Evolutionary conservation across 108 stramenopile species (phyloP).

Genomic region (Skeletonema costatum): DNA sequence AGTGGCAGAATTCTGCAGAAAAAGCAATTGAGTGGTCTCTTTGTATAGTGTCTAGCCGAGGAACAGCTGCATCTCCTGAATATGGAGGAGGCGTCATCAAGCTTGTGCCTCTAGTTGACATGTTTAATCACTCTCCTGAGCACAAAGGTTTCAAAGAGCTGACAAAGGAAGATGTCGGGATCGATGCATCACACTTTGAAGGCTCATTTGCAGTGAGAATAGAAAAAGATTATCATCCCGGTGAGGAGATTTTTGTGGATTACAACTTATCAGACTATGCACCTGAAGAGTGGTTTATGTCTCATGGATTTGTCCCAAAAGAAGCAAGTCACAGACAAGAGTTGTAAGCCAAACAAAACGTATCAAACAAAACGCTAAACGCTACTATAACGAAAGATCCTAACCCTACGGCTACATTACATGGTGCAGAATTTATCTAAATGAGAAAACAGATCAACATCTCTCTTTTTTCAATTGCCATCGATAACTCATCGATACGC

Average conservation of each 20-base stretch:
- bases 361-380: too few species aligned
- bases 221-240: background rate
- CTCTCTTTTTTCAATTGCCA: slow-evolving; percentile 16
- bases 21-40: slow-evolving; percentile 5
- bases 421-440: background rate
- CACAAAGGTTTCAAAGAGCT: background rate
- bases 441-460: background rate
- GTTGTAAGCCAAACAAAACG: background rate
- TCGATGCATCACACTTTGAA: background rate
- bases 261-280: slow-evolving; percentile 4
- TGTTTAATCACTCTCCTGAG: background rate
- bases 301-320: slow-evolving; percentile 1
- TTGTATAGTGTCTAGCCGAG: slow-evolving; percentile 9
- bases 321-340: background rate
- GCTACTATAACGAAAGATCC: background rate
- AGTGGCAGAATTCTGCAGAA: background rate
- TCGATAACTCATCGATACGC: slow-evolving; percentile 15
- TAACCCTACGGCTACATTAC: background rate
- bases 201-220: background rate
- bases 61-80: background rate
- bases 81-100: background rate
- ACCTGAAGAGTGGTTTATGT: slow-evolving; percentile 1
- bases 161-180: background rate
- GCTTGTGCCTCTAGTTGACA: slow-evolving; percentile 1
- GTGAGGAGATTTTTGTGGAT: slow-evolving; percentile 1